phyloP scores from a whole-genome alignment of 1,284 basidiomycete species.

The Ustilago shanxiensis region DNA sequence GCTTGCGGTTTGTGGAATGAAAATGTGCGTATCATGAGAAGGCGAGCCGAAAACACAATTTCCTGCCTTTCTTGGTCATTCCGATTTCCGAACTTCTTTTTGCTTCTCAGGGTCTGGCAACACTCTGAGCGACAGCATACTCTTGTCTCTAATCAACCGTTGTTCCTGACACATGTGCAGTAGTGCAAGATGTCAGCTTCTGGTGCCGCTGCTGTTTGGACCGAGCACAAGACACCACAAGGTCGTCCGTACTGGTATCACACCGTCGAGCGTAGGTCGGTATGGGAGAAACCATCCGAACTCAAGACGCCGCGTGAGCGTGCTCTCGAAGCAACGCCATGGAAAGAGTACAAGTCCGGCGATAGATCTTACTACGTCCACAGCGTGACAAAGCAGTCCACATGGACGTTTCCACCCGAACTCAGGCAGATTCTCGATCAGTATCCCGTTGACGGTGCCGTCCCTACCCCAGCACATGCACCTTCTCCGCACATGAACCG shows the following conservation, averaged over 20 bases:
- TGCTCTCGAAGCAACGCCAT: conserved; percentile 64
- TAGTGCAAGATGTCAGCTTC: conserved; percentile 28
- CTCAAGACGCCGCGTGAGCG: conserved; percentile 66
- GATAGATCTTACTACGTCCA: conserved; percentile 68
- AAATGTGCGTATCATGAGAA: neutral
- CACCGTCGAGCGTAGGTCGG: conserved; percentile 58
- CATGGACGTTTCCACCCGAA: conserved; percentile 65
- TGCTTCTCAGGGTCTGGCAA: neutral
- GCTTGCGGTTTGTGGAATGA: neutral
- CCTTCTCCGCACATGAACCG: conserved; percentile 12
- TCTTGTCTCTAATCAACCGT: neutral
- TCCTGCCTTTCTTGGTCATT: conserved; percentile 2
- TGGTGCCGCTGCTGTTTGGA: conserved; percentile 31
- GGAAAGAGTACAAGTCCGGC: conserved; percentile 68
- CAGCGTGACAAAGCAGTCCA: conserved; percentile 66
- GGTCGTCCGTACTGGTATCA: conserved; percentile 69
- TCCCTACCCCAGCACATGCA: conserved; percentile 2
- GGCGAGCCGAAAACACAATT: conserved; percentile 1
- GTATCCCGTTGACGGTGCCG: conserved; percentile 32
- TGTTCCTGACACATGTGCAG: neutral
- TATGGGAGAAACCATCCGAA: conserved; percentile 69
- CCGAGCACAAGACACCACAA: conserved; percentile 62
- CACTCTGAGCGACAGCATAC: too few species aligned
- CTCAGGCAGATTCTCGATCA: conserved; percentile 62
- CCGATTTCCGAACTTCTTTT: neutral